A percentile compares a stretch with the other conserved stretches of the same genome.
Evolutionary conservation across 176 grass and related monocot genomes (phyloP).

Genomic region (Carex kokanica): DNA sequence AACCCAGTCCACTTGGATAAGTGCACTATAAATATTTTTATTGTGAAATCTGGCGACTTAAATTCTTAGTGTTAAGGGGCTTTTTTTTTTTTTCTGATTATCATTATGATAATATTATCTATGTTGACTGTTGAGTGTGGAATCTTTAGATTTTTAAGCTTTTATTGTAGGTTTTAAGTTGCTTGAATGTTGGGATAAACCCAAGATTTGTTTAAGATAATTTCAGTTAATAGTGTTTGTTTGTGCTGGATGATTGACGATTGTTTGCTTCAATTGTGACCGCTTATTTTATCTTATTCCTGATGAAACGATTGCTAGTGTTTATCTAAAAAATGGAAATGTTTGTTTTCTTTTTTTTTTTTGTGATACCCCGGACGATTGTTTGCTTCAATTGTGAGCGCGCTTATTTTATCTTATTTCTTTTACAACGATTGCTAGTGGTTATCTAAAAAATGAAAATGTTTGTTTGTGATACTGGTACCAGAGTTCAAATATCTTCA

Average conservation of each 20-base stretch:
- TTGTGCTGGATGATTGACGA: not conserved
- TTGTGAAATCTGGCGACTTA: not conserved
- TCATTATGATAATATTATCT: not conserved
- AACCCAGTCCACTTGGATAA: conserved; percentile 68
- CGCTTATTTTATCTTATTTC: no score
- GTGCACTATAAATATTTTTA: not conserved
- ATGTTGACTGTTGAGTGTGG: not conserved
- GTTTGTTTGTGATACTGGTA: no score
- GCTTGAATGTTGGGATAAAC: not conserved
- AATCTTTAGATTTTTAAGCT: not conserved
- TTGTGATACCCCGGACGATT: no score
- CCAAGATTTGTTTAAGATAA: not conserved
- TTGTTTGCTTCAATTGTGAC: not conserved
- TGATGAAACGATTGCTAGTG: not conserved
- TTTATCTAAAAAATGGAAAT: not conserved
- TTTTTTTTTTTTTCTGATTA: not conserved
- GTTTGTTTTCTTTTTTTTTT: no score
- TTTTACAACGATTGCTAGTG: no score
- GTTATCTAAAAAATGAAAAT: no score
- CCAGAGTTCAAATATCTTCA: no score
- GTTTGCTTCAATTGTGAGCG: no score
- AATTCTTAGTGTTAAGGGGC: not conserved
- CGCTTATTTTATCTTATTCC: not conserved
- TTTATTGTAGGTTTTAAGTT: not conserved
- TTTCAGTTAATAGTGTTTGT: not conserved